Conservation (phyloP, 2,329 filamentous ascomycete genomes). For the Helotiales sp. region DNA sequence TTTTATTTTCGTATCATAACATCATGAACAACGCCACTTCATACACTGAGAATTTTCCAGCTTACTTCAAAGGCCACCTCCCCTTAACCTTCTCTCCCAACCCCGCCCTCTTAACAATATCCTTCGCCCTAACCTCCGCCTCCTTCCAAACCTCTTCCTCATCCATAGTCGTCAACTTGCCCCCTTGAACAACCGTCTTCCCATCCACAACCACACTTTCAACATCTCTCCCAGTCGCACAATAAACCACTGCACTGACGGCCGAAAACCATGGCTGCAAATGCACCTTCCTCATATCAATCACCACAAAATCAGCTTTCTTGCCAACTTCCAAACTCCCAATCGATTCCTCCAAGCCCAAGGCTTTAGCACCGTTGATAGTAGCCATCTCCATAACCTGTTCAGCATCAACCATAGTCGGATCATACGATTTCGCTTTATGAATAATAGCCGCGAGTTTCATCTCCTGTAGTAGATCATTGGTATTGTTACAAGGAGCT, state of each 20-base stretch:
- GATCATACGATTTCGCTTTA: conserved; percentile 42
- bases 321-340: conserved; percentile 44
- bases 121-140: conserved; percentile 36
- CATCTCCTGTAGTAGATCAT: conserved; percentile 52
- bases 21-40: too few species aligned
- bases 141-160: conserved; percentile 41
- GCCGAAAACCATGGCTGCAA: conserved; percentile 26
- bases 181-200: conserved; percentile 38
- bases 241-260: conserved; percentile 45
- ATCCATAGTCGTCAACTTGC: conserved; percentile 40
- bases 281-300: conserved; percentile 33
- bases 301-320: conserved; percentile 44
- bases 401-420: conserved; percentile 44
- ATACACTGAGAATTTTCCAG: too few species aligned
- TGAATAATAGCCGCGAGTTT: conserved; percentile 50
- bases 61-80: conserved; percentile 37
- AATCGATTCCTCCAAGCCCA: conserved; percentile 42
- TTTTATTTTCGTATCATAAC: too few species aligned
- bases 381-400: conserved; percentile 50
- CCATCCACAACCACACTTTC: conserved; percentile 45
- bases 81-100: conserved; percentile 38
- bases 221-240: conserved; percentile 44
- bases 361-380: conserved; percentile 47
- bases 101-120: conserved; percentile 41
- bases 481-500: conserved; percentile 51